A percentile compares a stretch with the other conserved stretches of the same genome.
Conservation (phyloP, 108 stramenopile species). For the Schizochytrium sp. region DNA sequence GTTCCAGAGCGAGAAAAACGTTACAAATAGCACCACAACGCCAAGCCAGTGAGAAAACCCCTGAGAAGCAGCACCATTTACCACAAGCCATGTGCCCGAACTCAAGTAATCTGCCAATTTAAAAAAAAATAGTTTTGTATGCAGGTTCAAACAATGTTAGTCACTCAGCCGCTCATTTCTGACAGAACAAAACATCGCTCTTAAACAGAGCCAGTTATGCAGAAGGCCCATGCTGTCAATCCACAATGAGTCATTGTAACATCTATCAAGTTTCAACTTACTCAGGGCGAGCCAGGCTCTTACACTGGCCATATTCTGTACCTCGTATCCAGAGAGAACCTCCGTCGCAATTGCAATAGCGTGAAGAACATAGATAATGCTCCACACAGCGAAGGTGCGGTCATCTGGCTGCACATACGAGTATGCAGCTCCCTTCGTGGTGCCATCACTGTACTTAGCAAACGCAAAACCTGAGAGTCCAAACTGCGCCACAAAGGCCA, state of each 20-base stretch:
- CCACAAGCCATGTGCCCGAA: conserved; percentile 6
- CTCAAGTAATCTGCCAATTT: conserved; percentile 8
- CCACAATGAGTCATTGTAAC: background rate
- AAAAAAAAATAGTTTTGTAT: background rate
- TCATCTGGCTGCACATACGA: conserved; percentile 48
- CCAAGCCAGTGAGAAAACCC: conserved; percentile 27
- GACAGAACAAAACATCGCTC: too few species aligned
- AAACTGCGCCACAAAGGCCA: conserved; percentile 37
- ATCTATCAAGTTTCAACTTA: background rate
- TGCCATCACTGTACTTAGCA: conserved; percentile 24
- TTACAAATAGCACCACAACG: conserved; percentile 1
- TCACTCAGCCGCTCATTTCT: background rate
- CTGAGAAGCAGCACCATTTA: conserved; percentile 2
- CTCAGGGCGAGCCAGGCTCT: background rate
- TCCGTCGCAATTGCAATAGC: background rate
- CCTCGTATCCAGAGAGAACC: background rate
- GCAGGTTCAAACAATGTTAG: background rate
- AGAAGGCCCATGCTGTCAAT: background rate
- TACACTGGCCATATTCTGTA: background rate
- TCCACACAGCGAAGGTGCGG: conserved; percentile 24
- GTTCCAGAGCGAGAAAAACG: conserved; percentile 6
- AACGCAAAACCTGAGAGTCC: conserved; percentile 28
- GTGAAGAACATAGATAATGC: conserved; percentile 17
- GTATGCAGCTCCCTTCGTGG: background rate
- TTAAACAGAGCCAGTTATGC: background rate